Evolutionary conservation across 2,329 filamentous ascomycete genomes (phyloP).

Genomic region (Neofusicoccum parvum): DNA sequence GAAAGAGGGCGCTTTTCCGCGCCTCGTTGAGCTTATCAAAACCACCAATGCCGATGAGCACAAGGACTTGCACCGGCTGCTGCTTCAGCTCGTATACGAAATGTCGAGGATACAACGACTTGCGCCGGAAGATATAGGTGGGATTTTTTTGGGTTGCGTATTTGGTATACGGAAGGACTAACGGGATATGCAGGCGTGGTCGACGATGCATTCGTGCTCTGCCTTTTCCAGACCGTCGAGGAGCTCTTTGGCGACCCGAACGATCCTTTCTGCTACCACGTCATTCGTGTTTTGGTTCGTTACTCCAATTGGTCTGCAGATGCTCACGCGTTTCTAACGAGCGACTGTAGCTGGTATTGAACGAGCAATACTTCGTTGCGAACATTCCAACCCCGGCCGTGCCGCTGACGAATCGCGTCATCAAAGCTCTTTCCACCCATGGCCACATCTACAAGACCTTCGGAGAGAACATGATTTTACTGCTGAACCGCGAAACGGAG

Average conservation of each 20-base stretch:
- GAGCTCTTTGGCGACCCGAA: constrained; percentile 81
- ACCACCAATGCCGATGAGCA: constrained; percentile 64
- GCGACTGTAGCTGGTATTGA: constrained; percentile 74
- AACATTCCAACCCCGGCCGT: constrained; percentile 50
- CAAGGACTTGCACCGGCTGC: constrained; percentile 71
- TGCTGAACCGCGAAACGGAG: constrained; percentile 91
- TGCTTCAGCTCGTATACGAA: constrained; percentile 91
- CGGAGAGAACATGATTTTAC: constrained; percentile 93
- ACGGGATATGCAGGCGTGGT: constrained; percentile 47
- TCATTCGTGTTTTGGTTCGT: constrained; percentile 86
- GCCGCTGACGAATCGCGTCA: constrained; percentile 84
- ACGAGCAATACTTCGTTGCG: constrained; percentile 96
- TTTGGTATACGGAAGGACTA: constrained; percentile 17
- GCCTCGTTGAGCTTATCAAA: constrained; percentile 80
- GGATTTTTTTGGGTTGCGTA: constrained; percentile 32
- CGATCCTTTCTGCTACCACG: constrained; percentile 93
- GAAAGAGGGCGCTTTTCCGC: constrained; percentile 77
- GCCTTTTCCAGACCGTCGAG: constrained; percentile 87
- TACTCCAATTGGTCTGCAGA: constrained; percentile 22
- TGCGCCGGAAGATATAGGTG: constrained; percentile 74
- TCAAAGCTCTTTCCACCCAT: constrained; percentile 83
- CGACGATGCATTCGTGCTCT: constrained; percentile 77
- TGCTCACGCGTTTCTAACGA: constrained; percentile 4
- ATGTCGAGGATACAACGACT: constrained; percentile 91
- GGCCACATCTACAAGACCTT: constrained; percentile 88